These are phyloP conservation scores for Sclerotinia sclerotiorum DNA, from an alignment of 2,329 filamentous ascomycete species.

Conservation along the genomic window DNA sequence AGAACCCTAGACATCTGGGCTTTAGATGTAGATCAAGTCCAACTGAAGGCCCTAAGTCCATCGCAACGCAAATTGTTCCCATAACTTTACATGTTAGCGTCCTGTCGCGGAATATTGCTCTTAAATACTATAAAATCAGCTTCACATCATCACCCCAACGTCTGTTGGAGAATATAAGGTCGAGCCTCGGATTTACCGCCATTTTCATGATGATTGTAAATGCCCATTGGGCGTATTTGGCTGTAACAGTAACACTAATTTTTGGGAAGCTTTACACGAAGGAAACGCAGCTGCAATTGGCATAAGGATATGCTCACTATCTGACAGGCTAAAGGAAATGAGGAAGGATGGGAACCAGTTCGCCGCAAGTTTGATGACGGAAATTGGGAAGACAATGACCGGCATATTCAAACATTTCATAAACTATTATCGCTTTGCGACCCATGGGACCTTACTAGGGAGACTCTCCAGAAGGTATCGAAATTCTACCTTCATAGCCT, in stretches of 20 bases:
- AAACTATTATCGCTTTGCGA: not conserved
- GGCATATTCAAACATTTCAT: not conserved
- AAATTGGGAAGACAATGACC: not conserved
- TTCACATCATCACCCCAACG: not conserved
- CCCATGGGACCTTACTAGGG: too few relatives aligned
- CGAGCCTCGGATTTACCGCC: not conserved
- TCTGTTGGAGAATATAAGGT: not conserved
- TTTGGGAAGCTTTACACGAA: not conserved
- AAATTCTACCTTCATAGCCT: not conserved
- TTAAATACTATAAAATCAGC: not conserved
- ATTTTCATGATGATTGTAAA: not conserved
- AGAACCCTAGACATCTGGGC: conserved; percentile 3
- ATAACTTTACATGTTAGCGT: not conserved
- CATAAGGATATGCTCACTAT: not conserved
- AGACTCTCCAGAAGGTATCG: not conserved
- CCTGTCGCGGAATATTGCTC: not conserved
- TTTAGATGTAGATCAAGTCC: not conserved
- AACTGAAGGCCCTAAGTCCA: not conserved
- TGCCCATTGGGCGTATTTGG: not conserved
- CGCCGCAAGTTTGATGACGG: not conserved
- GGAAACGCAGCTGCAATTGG: not conserved
- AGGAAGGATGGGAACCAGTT: not conserved
- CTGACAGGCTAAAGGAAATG: not conserved
- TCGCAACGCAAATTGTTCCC: not conserved
- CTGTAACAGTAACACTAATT: not conserved